Conservation (phyloP, 2,329 filamentous ascomycete genomes). For the Helicocarpus griseus region DNA sequence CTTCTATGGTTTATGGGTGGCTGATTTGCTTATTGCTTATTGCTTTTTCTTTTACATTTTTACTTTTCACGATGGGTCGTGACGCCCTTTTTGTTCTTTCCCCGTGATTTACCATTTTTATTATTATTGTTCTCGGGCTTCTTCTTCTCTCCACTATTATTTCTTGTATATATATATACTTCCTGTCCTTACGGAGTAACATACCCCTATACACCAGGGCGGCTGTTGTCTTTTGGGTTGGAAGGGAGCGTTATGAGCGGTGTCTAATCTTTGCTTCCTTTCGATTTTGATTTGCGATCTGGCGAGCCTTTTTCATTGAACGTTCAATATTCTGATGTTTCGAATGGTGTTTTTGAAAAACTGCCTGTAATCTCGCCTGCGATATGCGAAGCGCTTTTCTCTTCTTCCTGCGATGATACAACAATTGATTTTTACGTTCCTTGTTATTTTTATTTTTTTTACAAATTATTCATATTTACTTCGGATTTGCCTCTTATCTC, state of each 20-base stretch:
- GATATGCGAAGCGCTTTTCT: not conserved
- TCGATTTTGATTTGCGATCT: not conserved
- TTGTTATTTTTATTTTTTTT: no score
- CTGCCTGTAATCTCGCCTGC: not conserved
- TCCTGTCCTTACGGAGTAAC: not conserved
- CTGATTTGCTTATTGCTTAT: slow-evolving; percentile 11
- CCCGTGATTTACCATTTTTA: not conserved
- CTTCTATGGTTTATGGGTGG: slow-evolving; percentile 1
- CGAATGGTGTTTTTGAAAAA: not conserved
- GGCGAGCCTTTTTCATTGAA: not conserved
- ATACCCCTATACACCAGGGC: slow-evolving; percentile 2
- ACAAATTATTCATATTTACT: no score
- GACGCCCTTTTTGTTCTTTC: not conserved
- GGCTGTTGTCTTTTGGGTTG: not conserved
- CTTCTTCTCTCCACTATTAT: not conserved
- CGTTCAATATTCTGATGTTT: no score
- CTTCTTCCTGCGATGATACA: no score
- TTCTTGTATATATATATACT: not conserved
- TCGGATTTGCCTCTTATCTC: no score
- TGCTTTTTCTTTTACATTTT: slow-evolving; percentile 1
- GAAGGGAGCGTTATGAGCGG: not conserved
- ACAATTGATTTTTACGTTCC: no score
- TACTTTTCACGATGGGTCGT: not conserved
- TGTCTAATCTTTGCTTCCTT: not conserved
- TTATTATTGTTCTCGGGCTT: not conserved